Evolutionary conservation across 345 rosid species (phyloP).

Genomic region (Atalantia buxifolia): DNA sequence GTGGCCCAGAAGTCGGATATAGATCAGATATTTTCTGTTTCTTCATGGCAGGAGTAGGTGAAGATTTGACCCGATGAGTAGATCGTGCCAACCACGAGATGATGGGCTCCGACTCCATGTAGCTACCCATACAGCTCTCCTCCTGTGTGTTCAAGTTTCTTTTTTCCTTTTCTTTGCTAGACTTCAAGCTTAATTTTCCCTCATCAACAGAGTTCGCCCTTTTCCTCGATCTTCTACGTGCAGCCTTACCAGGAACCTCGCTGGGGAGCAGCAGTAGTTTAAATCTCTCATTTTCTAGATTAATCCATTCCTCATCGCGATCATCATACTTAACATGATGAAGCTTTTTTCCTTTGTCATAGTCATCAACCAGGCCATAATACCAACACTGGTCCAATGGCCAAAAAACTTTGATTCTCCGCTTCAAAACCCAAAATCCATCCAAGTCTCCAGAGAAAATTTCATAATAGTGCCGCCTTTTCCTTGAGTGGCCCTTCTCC

Average conservation of each 20-base stretch:
- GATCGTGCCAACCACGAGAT: conserved; percentile 89
- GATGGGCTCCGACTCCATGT: conserved; percentile 85
- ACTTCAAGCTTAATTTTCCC: conserved; percentile 33
- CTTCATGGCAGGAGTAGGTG: conserved; percentile 44
- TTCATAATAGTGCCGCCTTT: conserved; percentile 87
- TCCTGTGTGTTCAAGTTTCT: conserved; percentile 40
- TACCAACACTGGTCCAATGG: conserved; percentile 96
- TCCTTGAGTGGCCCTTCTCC: conserved; percentile 56
- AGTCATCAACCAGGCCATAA: conserved; percentile 71
- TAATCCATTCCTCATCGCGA: conserved; percentile 97
- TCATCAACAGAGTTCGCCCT: conserved; percentile 32
- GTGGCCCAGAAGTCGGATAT: conserved; percentile 13
- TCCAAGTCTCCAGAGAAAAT: conserved; percentile 64
- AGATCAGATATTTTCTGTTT: conserved; percentile 43
- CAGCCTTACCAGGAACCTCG: conserved; percentile 65
- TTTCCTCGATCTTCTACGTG: conserved; percentile 36
- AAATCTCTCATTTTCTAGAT: conserved; percentile 76
- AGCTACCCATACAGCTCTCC: conserved; percentile 44
- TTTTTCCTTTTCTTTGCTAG: conserved; percentile 36
- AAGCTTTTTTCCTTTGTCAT: conserved; percentile 65
- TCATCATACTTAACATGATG: conserved; percentile 97
- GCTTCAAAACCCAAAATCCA: conserved; percentile 64
- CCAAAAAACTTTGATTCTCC: conserved; percentile 87
- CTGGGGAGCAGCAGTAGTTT: conserved; percentile 78
- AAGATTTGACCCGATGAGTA: conserved; percentile 49